Conservation (phyloP, 2,329 filamentous ascomycete species). For the Teratosphaeria pseudoeucalypti region DNA sequence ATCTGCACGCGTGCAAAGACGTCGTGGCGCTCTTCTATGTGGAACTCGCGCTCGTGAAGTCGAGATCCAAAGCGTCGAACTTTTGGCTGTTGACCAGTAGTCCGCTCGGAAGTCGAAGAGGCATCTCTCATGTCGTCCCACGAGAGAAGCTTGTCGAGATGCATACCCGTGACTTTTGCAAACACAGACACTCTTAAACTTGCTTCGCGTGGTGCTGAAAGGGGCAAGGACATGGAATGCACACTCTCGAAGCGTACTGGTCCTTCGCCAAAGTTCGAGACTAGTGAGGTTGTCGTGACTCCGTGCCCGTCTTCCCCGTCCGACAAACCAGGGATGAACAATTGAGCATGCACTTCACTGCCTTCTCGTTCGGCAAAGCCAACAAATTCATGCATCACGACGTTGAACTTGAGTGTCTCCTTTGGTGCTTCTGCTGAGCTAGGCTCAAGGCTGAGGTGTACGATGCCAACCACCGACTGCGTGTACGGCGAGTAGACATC, state of each 20-base stretch:
- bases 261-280: slow-evolving; percentile 85
- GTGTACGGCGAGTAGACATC: slow-evolving; percentile 92
- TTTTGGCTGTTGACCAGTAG: slow-evolving; percentile 38
- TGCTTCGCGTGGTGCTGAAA: slow-evolving; percentile 63
- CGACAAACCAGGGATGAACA: slow-evolving; percentile 87
- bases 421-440: slow-evolving; percentile 86
- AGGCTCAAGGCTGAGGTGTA: slow-evolving; percentile 83
- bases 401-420: slow-evolving; percentile 92
- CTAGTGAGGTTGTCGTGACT: slow-evolving; percentile 90
- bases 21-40: slow-evolving; percentile 86
- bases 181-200: slow-evolving; percentile 82
- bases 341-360: slow-evolving; percentile 86
- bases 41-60: slow-evolving; percentile 86
- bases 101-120: slow-evolving; percentile 31
- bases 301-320: slow-evolving; percentile 61
- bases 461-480: slow-evolving; percentile 76
- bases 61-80: slow-evolving; percentile 40
- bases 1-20: slow-evolving; percentile 81
- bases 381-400: slow-evolving; percentile 92
- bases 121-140: slow-evolving; percentile 97
- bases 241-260: slow-evolving; percentile 93
- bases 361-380: slow-evolving; percentile 94
- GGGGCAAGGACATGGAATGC: slow-evolving; percentile 89
- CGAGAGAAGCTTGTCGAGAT: slow-evolving; percentile 91
- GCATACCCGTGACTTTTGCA: slow-evolving; percentile 81